A percentile compares a stretch with the other conserved stretches of the same genome.
Evolutionary conservation across 768 basidiomycete genomes (phyloP).

Genomic region (Inosperma sp.): DNA sequence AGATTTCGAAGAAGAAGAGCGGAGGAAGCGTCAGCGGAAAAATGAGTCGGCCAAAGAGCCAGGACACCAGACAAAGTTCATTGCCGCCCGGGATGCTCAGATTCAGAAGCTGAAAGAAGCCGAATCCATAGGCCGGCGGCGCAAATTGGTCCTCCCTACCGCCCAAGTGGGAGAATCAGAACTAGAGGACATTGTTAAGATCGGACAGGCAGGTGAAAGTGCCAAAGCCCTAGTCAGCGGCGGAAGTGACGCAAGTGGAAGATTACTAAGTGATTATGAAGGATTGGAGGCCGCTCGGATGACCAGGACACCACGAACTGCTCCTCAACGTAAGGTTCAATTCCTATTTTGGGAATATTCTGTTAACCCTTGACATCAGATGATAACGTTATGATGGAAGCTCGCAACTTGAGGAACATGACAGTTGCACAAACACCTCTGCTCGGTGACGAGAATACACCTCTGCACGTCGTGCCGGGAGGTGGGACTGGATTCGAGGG

Average conservation of each 20-base stretch:
- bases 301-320: slow-evolving; percentile 93
- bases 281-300: slow-evolving; percentile 82
- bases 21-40: slow-evolving; percentile 82
- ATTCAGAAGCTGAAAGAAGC: slow-evolving; percentile 98
- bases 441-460: slow-evolving; percentile 96
- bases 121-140: slow-evolving; percentile 84
- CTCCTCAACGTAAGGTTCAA: slow-evolving; percentile 74
- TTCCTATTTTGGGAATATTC: not conserved
- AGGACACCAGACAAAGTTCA: slow-evolving; percentile 84
- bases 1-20: slow-evolving; percentile 90
- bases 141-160: slow-evolving; percentile 77
- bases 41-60: slow-evolving; percentile 56
- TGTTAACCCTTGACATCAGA: slow-evolving; percentile 47
- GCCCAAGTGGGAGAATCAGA: slow-evolving; percentile 95
- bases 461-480: slow-evolving; percentile 66
- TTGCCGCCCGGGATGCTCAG: slow-evolving; percentile 95
- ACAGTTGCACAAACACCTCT: slow-evolving; percentile 88
- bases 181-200: slow-evolving; percentile 97
- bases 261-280: slow-evolving; percentile 88
- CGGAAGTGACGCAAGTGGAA: slow-evolving; percentile 80
- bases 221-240: slow-evolving; percentile 81
- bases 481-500: slow-evolving; percentile 92
- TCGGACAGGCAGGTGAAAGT: slow-evolving; percentile 87
- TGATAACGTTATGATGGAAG: slow-evolving; percentile 92
- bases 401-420: slow-evolving; percentile 94